These are phyloP conservation scores for Pilasporangium apinafurcum DNA, from an alignment of 352 stramenopile species.

Conservation along the genomic window DNA sequence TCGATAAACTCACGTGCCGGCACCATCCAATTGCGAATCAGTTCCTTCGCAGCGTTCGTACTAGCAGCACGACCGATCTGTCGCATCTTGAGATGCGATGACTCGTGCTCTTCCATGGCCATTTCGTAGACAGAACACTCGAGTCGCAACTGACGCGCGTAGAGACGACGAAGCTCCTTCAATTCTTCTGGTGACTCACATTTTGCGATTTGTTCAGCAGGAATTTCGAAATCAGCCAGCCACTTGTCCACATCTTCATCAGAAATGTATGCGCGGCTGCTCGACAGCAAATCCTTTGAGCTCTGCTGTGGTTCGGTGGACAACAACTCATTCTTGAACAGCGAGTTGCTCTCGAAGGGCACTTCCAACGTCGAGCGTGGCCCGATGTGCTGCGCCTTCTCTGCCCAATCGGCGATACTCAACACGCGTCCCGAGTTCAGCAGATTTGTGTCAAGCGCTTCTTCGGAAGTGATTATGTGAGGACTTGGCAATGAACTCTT, in stretches of 20 bases:
- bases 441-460: constrained; percentile 9
- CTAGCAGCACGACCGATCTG: constrained; percentile 35
- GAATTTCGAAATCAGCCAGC: constrained; percentile 54
- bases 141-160: constrained; percentile 68
- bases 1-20: constrained; percentile 31
- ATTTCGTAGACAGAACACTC: constrained; percentile 81
- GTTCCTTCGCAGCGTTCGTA: constrained; percentile 51
- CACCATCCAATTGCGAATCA: constrained; percentile 60
- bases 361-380: constrained; percentile 39
- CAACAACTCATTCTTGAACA: constrained; percentile 7
- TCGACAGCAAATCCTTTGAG: constrained; percentile 1
- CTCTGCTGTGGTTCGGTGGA: constrained; percentile 3
- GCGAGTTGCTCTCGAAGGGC: constrained; percentile 6
- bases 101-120: constrained; percentile 60
- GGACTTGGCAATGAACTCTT: constrained; percentile 24
- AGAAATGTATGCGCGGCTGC: constrained; percentile 36
- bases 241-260: constrained; percentile 75
- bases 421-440: constrained; percentile 12
- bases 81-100: constrained; percentile 38
- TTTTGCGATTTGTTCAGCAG: constrained; percentile 34
- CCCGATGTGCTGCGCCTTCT: constrained; percentile 40
- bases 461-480: constrained; percentile 5
- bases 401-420: constrained; percentile 51
- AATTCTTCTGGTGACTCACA: constrained; percentile 39
- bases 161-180: constrained; percentile 52